Evolutionary conservation across 1,284 basidiomycete genomes (phyloP).

Genomic region (Coriolopsis trogii): DNA sequence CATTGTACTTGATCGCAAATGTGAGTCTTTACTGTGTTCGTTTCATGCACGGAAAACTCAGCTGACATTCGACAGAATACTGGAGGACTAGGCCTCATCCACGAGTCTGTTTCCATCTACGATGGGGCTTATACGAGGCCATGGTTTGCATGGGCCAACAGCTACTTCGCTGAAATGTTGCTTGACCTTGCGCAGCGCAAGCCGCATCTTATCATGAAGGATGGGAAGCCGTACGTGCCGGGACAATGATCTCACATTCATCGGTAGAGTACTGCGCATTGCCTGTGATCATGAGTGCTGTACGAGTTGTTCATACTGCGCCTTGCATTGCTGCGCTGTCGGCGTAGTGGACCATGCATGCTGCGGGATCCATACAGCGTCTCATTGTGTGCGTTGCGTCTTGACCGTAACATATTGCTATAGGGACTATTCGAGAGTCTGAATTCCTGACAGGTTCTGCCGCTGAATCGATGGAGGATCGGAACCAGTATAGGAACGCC

Average conservation of each 20-base stretch:
- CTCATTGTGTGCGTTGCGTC: not conserved
- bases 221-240: slow-evolving; percentile 60
- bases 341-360: not conserved
- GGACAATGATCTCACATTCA: slow-evolving; percentile 33
- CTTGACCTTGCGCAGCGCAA: slow-evolving; percentile 75
- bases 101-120: slow-evolving; percentile 74
- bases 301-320: no score
- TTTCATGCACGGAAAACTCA: not conserved
- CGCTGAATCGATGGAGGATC: slow-evolving; percentile 4
- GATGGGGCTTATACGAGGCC: slow-evolving; percentile 64
- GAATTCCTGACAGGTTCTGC: slow-evolving; percentile 1
- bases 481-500: not conserved
- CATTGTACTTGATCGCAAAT: slow-evolving; percentile 66
- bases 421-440: not conserved
- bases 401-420: slow-evolving; percentile 1
- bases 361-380: slow-evolving; percentile 2
- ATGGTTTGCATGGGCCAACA: slow-evolving; percentile 86
- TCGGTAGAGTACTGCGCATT: slow-evolving; percentile 3
- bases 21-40: slow-evolving; percentile 39
- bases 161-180: slow-evolving; percentile 80
- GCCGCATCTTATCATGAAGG: slow-evolving; percentile 65
- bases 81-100: slow-evolving; percentile 73
- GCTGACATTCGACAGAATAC: slow-evolving; percentile 53
- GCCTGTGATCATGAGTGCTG: slow-evolving; percentile 10
- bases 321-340: slow-evolving; percentile 12